Conservation (phyloP, 2,329 filamentous ascomycete species). For the Paraconiothyrium sp. region DNA sequence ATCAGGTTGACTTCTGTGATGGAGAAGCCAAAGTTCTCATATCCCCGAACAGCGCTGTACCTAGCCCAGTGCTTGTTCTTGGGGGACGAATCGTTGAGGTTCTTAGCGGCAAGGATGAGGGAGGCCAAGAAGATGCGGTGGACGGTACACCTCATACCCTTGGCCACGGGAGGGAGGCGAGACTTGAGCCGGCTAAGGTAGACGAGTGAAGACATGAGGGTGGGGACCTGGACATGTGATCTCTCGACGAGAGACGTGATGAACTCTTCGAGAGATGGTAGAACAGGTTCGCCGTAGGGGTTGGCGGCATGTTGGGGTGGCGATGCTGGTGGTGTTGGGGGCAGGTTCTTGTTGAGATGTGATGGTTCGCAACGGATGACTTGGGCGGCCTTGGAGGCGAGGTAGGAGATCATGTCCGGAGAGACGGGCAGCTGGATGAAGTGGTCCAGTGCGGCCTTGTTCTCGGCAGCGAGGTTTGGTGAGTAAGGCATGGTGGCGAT, state of each 20-base stretch:
- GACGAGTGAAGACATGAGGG: constrained; percentile 94
- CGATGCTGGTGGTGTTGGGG: constrained; percentile 68
- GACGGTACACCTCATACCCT: constrained; percentile 94
- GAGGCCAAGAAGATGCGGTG: constrained; percentile 96
- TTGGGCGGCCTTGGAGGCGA: constrained; percentile 76
- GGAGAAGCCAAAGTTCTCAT: constrained; percentile 86
- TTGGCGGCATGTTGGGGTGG: constrained; percentile 61
- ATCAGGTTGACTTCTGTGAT: constrained; percentile 97
- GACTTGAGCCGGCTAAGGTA: constrained; percentile 87
- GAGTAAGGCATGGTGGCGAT: constrained; percentile 56
- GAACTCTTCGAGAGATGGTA: constrained; percentile 89
- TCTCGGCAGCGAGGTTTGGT: constrained; percentile 59
- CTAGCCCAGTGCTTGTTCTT: constrained; percentile 99
- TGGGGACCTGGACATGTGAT: constrained; percentile 96
- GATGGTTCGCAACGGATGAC: constrained; percentile 80
- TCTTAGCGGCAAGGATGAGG: constrained; percentile 90
- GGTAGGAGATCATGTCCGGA: constrained; percentile 79
- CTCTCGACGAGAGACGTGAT: constrained; percentile 90
- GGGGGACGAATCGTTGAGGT: constrained; percentile 96
- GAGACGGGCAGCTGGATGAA: constrained; percentile 82
- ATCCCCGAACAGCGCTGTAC: constrained; percentile 81
- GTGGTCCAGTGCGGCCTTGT: constrained; percentile 78
- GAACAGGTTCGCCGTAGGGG: constrained; percentile 58
- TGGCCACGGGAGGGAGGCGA: constrained; percentile 90
- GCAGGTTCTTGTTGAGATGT: constrained; percentile 59